These are phyloP conservation scores for Amphibolis antarctica DNA, from an alignment of 106 monocot species.

Conservation along the genomic window DNA sequence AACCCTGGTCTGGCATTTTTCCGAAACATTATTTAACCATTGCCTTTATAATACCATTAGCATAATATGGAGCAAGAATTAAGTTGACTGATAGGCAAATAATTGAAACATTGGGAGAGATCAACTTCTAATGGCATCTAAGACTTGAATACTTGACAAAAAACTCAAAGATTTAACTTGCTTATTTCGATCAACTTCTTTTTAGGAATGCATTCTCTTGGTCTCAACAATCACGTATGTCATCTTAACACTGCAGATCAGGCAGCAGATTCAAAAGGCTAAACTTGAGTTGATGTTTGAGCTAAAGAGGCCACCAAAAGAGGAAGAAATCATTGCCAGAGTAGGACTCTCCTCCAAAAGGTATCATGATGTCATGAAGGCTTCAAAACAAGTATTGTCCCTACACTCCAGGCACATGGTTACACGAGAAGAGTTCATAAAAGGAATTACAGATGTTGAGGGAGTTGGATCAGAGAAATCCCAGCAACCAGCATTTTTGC, in stretches of 20 bases:
- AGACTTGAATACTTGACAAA: too few species aligned
- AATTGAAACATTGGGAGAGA: too few species aligned
- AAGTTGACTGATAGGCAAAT: too few species aligned
- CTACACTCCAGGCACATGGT: constrained; percentile 50
- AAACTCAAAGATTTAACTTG: too few species aligned
- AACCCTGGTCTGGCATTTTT: too few species aligned
- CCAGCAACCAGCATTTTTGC: constrained; percentile 50
- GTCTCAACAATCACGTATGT: neutral
- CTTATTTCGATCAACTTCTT: neutral
- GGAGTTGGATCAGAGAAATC: constrained; percentile 41
- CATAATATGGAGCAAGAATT: too few species aligned
- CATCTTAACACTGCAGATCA: constrained; percentile 34
- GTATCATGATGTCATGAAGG: constrained; percentile 59
- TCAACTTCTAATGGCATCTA: too few species aligned
- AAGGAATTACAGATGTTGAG: constrained; percentile 55
- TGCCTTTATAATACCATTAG: too few species aligned
- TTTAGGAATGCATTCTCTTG: neutral
- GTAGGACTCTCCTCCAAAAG: constrained; percentile 51
- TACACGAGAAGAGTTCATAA: constrained; percentile 87
- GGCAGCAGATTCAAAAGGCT: constrained; percentile 60
- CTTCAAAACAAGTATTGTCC: constrained; percentile 60
- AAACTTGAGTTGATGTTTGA: constrained; percentile 51
- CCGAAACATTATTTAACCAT: too few species aligned
- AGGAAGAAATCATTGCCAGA: constrained; percentile 54
- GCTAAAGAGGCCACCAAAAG: constrained; percentile 52